phyloP scores from a whole-genome alignment of 306 rosid genomes.

The Cotoneaster glaucophyllus region DNA sequence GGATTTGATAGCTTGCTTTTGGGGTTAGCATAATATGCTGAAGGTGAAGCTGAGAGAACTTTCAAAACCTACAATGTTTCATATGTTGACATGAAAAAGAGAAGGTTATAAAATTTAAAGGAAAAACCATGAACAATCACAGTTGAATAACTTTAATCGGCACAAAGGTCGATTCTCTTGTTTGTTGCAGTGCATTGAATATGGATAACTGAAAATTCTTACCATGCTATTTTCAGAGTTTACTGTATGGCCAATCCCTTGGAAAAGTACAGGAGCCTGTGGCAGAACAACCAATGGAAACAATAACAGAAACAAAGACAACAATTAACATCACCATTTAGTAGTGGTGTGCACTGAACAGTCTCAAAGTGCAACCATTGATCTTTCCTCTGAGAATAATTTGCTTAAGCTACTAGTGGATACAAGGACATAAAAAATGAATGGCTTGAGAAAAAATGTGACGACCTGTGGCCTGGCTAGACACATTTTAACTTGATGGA shows the following conservation, averaged over 20 bases:
- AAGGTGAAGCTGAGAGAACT: slow-evolving; percentile 83
- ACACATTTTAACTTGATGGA: not conserved
- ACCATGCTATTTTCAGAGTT: slow-evolving; percentile 87
- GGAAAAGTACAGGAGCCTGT: slow-evolving; percentile 97
- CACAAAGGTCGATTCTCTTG: not conserved
- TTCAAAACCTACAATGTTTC: slow-evolving; percentile 62
- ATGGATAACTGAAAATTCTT: slow-evolving; percentile 25
- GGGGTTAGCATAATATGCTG: slow-evolving; percentile 87
- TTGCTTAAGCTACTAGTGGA: not conserved
- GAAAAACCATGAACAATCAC: slow-evolving; percentile 9
- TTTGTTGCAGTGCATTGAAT: slow-evolving; percentile 3
- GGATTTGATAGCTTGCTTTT: slow-evolving; percentile 76
- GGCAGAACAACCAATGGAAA: slow-evolving; percentile 17
- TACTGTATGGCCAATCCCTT: slow-evolving; percentile 85
- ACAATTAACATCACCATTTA: not conserved
- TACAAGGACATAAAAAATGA: not conserved
- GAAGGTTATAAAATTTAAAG: not conserved
- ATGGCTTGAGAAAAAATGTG: not conserved
- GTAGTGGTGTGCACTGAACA: not conserved
- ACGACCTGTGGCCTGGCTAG: not conserved
- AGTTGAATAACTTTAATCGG: slow-evolving; percentile 8
- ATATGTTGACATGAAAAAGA: not conserved
- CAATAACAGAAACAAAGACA: slow-evolving; percentile 16
- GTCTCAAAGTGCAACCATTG: not conserved
- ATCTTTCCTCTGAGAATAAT: not conserved